Conservation (phyloP, 352 stramenopile species). For the Phytophthora fragariaefolia region DNA sequence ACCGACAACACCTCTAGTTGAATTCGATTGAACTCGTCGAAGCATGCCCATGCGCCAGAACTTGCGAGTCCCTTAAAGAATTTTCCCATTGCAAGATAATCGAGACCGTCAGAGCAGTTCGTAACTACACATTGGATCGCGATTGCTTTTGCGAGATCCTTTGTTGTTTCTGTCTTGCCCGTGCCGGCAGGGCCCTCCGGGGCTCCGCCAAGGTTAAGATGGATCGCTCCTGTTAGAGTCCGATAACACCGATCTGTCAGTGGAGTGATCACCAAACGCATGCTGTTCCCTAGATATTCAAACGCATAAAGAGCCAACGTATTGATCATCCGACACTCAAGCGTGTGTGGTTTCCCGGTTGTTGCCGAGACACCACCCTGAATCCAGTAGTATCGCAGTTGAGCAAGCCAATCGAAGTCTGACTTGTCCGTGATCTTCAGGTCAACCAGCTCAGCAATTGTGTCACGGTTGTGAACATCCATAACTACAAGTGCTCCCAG, state of each 20-base stretch:
- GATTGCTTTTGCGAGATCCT: constrained; percentile 92
- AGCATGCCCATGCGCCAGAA: constrained; percentile 92
- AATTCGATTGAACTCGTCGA: constrained; percentile 95
- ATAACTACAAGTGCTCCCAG: constrained; percentile 94
- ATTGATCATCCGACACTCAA: constrained; percentile 94
- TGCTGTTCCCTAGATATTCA: constrained; percentile 94
- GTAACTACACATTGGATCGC: constrained; percentile 94
- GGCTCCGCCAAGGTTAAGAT: constrained; percentile 91
- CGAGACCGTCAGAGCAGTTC: constrained; percentile 91
- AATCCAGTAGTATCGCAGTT: constrained; percentile 94
- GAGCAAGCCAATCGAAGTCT: constrained; percentile 95
- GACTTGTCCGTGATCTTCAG: constrained; percentile 76
- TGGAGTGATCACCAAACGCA: constrained; percentile 93
- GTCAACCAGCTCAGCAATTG: constrained; percentile 91
- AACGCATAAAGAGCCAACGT: constrained; percentile 92
- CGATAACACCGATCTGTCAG: constrained; percentile 93
- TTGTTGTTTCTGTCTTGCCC: constrained; percentile 94
- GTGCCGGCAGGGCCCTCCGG: constrained; percentile 91
- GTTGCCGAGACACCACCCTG: constrained; percentile 81
- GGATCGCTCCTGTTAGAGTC: constrained; percentile 91
- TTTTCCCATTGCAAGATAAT: constrained; percentile 94
- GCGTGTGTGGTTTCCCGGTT: constrained; percentile 87
- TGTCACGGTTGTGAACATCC: constrained; percentile 96
- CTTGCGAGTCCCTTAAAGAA: constrained; percentile 94
- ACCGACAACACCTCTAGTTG: constrained; percentile 93